Evolutionary conservation across 2,329 filamentous ascomycete genomes (phyloP), one percentile per base, ranked within the genome.

Genomic region (Pyricularia pennisetigena): DNA sequence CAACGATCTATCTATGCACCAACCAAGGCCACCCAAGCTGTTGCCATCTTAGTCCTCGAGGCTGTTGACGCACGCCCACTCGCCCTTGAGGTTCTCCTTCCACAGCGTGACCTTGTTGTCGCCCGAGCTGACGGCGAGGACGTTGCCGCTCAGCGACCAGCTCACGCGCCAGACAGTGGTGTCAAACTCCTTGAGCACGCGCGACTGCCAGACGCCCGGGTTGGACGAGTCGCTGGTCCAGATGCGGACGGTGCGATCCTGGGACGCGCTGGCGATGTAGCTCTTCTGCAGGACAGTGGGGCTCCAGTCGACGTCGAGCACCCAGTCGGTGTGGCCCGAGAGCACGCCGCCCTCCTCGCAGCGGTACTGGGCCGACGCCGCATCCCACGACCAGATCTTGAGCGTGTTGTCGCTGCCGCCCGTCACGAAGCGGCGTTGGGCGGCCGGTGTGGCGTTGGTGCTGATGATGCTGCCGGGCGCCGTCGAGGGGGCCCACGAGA

Each of bases 101-200:
- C 94, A 99, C 78, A 99, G 80, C 68, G 90, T 96, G 68, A 99
- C 94, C 82, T 96, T 94, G 84, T 99, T 99, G 80, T 99, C 94
- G 29, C 91, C 92, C 57, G 93, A 93, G 76, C 91, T 95, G 71
- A 97, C 93, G 10, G 95, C 95, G 74, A 99, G 84, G 24, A 98
- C 94, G 77, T 99, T 99, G 67, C 95, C 95, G 78, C 93, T 97
- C 76, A 98, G 83, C 74, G 93, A 97, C 95, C 95, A 99, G 84
- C 93, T 97, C 64, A 97, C 95, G 68, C 95, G 89, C 95, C 95
- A 99, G 69, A 97, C 86, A 64, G 94, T 90, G 4, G 90, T 88
- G 70, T 97, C 94, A 74, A 99, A 97, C 57, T 67, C 66, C 74
- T 90, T 88, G 71, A 99, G 85, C 59, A 91, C 88, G 79, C 96